Base-by-base conservation (phyloP, 2,329 filamentous ascomycete species). In the Sarocladiaceae sp. region DNA sequence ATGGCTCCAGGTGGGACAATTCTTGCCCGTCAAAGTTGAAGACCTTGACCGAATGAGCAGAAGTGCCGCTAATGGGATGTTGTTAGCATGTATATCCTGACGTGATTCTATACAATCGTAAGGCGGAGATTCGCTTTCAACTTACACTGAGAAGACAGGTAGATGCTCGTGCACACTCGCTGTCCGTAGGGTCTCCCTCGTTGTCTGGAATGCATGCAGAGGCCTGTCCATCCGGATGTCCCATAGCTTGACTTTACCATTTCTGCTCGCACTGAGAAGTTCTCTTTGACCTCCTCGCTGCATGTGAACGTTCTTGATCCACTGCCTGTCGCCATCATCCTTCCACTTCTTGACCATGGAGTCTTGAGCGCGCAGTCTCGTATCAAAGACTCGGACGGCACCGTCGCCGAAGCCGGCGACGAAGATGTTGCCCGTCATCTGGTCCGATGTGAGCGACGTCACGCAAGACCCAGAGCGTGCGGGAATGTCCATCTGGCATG, bases 311-410 rank as follows among this genome's bases (percentile, higher is more conserved):
- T 88, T 93, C 56, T 89, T 90, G 62, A 98, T 83, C 93, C 93
- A 98, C 55, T 94, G 88, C 48, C 84, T 82, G 55, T 81, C 77
- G 10, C 68, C 66, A 58, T 97, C 91, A 56, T 96, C 88, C 60
- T 94, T 93, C 91, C 93, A 98, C 53, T 91, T 90, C 65, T 86
- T 88, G 45, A 96, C 85, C 90, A 97, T 96, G 15, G 86, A 85
- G 44, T 93, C 88, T 48, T 88, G 85, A 2, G 89, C 85, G 50
- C 83, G 82, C 50, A 87, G 68, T 11, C 93, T 82, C 51, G 91
- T 88, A 62, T 98, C 93, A 59, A 96, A 98, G 4, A 96, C 89
- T 43, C 93, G 80, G 33, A 98, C 83, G 1, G 89, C 90, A 26
- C 93, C 93, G 57, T 98, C 94, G 15, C 93, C 93, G 57, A 97